These are phyloP conservation scores for Puccinellia tenuiflora DNA, from an alignment of 176 grass and related monocot species.

Conservation along the genomic window DNA sequence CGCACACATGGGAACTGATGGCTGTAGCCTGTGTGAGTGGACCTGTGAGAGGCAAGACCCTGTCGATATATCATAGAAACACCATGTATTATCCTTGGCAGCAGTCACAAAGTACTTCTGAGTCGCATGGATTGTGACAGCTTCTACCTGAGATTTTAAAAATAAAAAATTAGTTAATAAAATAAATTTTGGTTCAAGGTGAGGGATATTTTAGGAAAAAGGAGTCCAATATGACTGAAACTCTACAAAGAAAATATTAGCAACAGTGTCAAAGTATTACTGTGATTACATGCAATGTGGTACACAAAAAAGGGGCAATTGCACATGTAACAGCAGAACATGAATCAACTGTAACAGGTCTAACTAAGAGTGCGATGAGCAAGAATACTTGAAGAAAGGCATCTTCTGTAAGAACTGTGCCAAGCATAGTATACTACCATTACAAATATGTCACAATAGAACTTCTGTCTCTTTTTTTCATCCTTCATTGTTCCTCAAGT, in stretches of 20 bases:
- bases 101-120: slow-evolving; percentile 91
- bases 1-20: background rate
- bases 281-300: too few relatives aligned
- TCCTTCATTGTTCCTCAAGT: background rate
- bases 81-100: slow-evolving; percentile 96
- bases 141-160: slow-evolving; percentile 62
- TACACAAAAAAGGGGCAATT: background rate
- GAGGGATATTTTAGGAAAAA: background rate
- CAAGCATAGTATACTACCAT: background rate
- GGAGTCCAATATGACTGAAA: background rate
- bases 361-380: background rate
- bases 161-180: background rate
- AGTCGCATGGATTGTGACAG: slow-evolving; percentile 93
- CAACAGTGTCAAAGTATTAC: background rate
- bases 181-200: slow-evolving; percentile 43
- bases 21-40: background rate
- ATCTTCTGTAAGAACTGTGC: background rate
- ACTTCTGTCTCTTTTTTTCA: background rate
- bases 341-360: slow-evolving; percentile 16
- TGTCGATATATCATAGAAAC: slow-evolving; percentile 93
- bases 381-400: background rate
- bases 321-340: background rate
- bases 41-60: slow-evolving; percentile 96
- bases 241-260: background rate
- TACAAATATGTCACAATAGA: slow-evolving; percentile 8